Percentiles rank a stretch among this genome's conserved stretches.
Conservation (phyloP, 768 basidiomycete genomes). For the Clitopilus passeckerianus region DNA sequence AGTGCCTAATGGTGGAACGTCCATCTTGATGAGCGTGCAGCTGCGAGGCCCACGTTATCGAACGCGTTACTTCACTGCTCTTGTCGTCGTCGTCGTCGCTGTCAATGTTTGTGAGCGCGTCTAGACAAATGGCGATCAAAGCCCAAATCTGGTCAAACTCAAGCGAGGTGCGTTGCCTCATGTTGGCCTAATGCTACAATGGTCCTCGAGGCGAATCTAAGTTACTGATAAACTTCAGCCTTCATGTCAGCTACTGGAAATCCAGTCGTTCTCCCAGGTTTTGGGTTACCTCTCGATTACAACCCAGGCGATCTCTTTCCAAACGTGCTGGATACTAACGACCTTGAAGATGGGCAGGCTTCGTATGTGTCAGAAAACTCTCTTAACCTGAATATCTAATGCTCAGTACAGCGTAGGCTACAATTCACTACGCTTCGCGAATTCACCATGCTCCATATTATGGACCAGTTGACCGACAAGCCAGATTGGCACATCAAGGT, state of each 20-base stretch:
- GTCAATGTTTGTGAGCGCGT: conserved; percentile 4
- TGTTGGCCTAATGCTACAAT: too few species aligned
- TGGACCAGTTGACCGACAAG: conserved; percentile 14
- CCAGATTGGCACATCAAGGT: conserved; percentile 11
- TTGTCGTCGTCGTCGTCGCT: not conserved
- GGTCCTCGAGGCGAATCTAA: too few species aligned
- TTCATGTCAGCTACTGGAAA: not conserved
- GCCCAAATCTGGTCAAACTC: not conserved
- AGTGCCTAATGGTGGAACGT: conserved; percentile 49
- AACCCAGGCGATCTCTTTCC: not conserved
- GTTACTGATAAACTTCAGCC: not conserved
- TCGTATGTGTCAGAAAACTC: not conserved
- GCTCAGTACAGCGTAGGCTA: not conserved
- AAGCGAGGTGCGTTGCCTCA: too few species aligned
- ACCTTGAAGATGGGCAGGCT: not conserved
- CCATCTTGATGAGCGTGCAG: not conserved
- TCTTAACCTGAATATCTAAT: not conserved
- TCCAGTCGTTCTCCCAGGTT: conserved; percentile 1
- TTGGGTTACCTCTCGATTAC: conserved; percentile 2
- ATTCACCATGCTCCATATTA: conserved; percentile 13
- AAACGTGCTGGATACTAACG: not conserved
- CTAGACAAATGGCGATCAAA: not conserved
- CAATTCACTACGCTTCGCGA: conserved; percentile 12
- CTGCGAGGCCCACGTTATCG: not conserved
- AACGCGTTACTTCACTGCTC: not conserved